These are phyloP conservation scores for Paraphoma chrysanthemicola DNA, from an alignment of 2,329 filamentous ascomycete genomes.

Conservation along the genomic window DNA sequence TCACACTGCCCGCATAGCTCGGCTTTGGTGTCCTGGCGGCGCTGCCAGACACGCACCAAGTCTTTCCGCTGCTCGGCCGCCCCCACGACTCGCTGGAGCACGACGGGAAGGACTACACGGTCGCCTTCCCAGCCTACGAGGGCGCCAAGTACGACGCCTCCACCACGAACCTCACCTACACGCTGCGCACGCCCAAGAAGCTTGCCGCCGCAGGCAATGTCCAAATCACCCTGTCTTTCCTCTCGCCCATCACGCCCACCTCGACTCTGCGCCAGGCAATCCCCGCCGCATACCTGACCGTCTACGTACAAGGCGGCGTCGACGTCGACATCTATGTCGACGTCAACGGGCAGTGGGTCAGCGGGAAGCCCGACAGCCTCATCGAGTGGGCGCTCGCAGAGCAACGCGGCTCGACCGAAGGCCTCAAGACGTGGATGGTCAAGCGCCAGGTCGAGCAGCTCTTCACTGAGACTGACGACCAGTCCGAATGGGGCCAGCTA, in stretches of 20 bases:
- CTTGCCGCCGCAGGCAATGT: constrained; percentile 48
- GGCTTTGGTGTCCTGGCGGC: constrained; percentile 70
- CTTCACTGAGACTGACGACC: constrained; percentile 76
- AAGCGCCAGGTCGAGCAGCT: constrained; percentile 67
- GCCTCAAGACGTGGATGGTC: constrained; percentile 72
- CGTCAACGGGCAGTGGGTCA: constrained; percentile 74
- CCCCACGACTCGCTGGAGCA: constrained; percentile 67
- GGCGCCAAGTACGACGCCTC: constrained; percentile 73
- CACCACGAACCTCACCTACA: constrained; percentile 73
- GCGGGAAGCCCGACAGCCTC: constrained; percentile 71
- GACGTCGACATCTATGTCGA: constrained; percentile 57
- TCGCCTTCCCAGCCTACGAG: constrained; percentile 65
- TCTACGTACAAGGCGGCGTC: constrained; percentile 71
- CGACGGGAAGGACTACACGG: constrained; percentile 56
- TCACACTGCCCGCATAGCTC: constrained; percentile 49
- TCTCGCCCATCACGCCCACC: constrained; percentile 81
- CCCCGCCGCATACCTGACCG: constrained; percentile 79
- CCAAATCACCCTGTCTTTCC: constrained; percentile 68
- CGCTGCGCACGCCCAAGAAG: constrained; percentile 56
- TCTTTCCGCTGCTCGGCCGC: constrained; percentile 70
- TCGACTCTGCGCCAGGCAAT: constrained; percentile 81
- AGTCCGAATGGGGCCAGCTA: constrained; percentile 83
- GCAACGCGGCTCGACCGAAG: constrained; percentile 47
- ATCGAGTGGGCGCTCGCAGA: constrained; percentile 72
- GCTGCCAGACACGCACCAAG: constrained; percentile 64